These are phyloP conservation scores for Pseudohyphozyma bogoriensis DNA, from an alignment of 768 basidiomycete species.

Conservation along the genomic window DNA sequence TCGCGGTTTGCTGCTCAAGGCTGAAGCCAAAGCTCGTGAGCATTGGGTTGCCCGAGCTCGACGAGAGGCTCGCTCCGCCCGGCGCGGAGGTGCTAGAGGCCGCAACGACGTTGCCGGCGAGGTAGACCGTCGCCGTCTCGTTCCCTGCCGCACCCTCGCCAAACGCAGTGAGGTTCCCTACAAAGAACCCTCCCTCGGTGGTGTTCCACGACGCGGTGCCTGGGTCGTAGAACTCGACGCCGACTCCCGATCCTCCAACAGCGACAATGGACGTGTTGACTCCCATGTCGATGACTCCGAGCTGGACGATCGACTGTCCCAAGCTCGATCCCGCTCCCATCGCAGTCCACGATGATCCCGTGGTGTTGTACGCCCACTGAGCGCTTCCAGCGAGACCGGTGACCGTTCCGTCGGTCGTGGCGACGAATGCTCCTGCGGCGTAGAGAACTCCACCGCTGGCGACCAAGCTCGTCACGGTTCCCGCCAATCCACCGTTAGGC, in stretches of 20 bases:
- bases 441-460: conserved; percentile 49
- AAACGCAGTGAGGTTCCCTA: conserved; percentile 36
- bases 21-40: conserved; percentile 17
- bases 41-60: conserved; percentile 13
- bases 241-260: conserved; percentile 14
- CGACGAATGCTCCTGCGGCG: conserved; percentile 79
- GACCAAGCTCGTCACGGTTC: conserved; percentile 59
- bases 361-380: conserved; percentile 17
- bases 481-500: conserved; percentile 64
- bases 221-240: conserved; percentile 25
- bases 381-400: conserved; percentile 45
- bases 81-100: conserved; percentile 41
- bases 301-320: not conserved
- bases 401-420: conserved; percentile 64
- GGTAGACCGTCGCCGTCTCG: conserved; percentile 23
- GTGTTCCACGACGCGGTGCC: conserved; percentile 16
- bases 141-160: not conserved
- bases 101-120: conserved; percentile 60
- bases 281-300: conserved; percentile 13
- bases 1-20: conserved; percentile 25
- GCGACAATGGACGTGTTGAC: conserved; percentile 12
- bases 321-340: conserved; percentile 1
- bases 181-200: conserved; percentile 10
- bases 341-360: conserved; percentile 14
- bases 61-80: conserved; percentile 45